A percentile compares a stretch with the other conserved stretches of the same genome.
Evolutionary conservation across 2,329 filamentous ascomycete genomes (phyloP).

Genomic region (Aureobasidium sp.): DNA sequence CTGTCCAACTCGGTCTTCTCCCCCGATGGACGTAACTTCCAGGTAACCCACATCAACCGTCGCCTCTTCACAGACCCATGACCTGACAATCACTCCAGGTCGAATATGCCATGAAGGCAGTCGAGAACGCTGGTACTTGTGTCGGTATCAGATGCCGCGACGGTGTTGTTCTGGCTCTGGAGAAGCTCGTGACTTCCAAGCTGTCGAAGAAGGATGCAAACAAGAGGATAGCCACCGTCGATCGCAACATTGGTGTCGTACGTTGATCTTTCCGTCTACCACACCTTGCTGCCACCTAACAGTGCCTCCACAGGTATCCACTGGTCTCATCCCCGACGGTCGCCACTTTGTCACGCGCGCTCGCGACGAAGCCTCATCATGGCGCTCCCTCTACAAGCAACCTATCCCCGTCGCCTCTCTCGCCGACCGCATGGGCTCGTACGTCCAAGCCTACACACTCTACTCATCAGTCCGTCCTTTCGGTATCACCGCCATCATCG

Average conservation of each 20-base stretch:
- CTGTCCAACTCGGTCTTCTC: constrained; percentile 99
- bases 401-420: constrained; percentile 86
- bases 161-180: constrained; percentile 88
- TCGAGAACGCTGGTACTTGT: constrained; percentile 94
- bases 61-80: not conserved
- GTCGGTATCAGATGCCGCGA: constrained; percentile 97
- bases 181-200: constrained; percentile 95
- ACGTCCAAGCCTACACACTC: constrained; percentile 94
- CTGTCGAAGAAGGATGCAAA: constrained; percentile 91
- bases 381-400: constrained; percentile 89
- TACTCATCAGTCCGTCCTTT: constrained; percentile 96
- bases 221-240: constrained; percentile 92
- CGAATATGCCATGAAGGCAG: constrained; percentile 97
- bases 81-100: constrained; percentile 40
- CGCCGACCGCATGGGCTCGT: constrained; percentile 87
- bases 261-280: constrained; percentile 35
- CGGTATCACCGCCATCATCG: constrained; percentile 89
- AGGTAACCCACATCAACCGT: constrained; percentile 52
- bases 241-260: constrained; percentile 90
- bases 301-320: constrained; percentile 68
- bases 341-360: constrained; percentile 91
- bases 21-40: constrained; percentile 96
- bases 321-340: constrained; percentile 89
- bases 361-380: constrained; percentile 84
- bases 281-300: constrained; percentile 1